Conservation (phyloP, 805 yeast genomes). For the Yarrowia sp. region DNA sequence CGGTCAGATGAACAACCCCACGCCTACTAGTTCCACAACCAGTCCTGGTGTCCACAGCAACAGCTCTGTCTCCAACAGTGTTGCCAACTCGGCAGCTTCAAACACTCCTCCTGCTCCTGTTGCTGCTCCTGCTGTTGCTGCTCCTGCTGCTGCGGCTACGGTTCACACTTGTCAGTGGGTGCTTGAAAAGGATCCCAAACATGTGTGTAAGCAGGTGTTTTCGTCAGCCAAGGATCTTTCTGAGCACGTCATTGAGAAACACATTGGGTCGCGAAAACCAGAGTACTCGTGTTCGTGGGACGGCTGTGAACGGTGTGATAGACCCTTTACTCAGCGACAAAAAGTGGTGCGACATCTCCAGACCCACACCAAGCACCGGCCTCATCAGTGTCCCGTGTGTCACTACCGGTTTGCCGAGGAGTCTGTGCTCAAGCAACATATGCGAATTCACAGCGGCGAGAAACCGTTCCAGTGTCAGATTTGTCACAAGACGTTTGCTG, state of each 20-base stretch:
- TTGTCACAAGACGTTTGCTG: conserved; percentile 78
- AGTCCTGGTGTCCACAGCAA: background rate
- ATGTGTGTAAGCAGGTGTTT: conserved; percentile 52
- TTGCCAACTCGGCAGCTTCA: background rate
- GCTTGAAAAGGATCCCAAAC: background rate
- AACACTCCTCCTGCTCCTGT: background rate
- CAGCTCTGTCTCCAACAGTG: background rate
- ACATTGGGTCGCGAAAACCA: conserved; percentile 71
- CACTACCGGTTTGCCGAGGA: conserved; percentile 71
- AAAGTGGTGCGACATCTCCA: conserved; percentile 82
- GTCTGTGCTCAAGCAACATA: conserved; percentile 73
- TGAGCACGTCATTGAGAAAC: conserved; percentile 62
- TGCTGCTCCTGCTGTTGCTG: background rate
- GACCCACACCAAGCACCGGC: conserved; percentile 82
- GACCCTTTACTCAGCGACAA: conserved; percentile 75
- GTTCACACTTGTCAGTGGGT: conserved; percentile 15
- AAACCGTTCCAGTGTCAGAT: conserved; percentile 71
- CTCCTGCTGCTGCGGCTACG: background rate
- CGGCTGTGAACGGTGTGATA: conserved; percentile 61
- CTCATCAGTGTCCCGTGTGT: conserved; percentile 70
- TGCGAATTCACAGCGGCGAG: conserved; percentile 84
- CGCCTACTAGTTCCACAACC: background rate
- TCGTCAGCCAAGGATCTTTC: conserved; percentile 58
- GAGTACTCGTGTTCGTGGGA: conserved; percentile 73
- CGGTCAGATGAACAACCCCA: background rate